Evolutionary conservation across 2,329 filamentous ascomycete species (phyloP).

Genomic region (Phialophora tarda): DNA sequence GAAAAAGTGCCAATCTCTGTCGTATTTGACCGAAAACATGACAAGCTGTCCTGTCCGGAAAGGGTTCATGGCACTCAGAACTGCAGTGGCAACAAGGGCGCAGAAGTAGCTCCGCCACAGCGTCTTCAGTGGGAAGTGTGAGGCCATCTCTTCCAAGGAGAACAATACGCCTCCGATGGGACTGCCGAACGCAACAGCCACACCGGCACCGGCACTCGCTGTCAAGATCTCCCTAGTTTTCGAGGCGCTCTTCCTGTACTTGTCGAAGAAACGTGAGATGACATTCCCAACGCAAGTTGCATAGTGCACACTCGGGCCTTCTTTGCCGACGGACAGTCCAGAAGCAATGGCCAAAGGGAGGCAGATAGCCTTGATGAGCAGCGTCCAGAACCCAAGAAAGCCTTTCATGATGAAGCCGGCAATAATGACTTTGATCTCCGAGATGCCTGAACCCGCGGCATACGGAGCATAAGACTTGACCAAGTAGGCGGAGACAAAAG

Average conservation of each 20-base stretch:
- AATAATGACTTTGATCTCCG: constrained; percentile 99
- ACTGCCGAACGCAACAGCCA: constrained; percentile 95
- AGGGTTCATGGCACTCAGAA: constrained; percentile 93
- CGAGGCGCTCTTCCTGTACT: constrained; percentile 87
- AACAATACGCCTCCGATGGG: constrained; percentile 97
- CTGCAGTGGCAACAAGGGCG: constrained; percentile 89
- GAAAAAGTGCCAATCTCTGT: constrained; percentile 97
- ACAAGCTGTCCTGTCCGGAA: constrained; percentile 96
- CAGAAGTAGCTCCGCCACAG: constrained; percentile 99
- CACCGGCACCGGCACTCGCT: constrained; percentile 90
- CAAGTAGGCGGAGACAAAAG: constrained; percentile 78
- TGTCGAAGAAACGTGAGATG: constrained; percentile 88
- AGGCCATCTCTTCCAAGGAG: constrained; percentile 97
- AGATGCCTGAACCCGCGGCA: constrained; percentile 94
- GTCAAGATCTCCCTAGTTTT: constrained; percentile 96
- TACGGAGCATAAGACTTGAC: constrained; percentile 95
- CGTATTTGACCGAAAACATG: constrained; percentile 98
- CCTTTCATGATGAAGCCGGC: constrained; percentile 99
- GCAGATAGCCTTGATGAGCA: constrained; percentile 91
- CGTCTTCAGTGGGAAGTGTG: constrained; percentile 93
- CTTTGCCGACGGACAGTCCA: constrained; percentile 92
- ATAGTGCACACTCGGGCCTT: constrained; percentile 98
- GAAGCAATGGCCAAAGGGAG: constrained; percentile 92
- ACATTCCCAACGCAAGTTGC: constrained; percentile 97
- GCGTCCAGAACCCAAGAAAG: constrained; percentile 87